Percentiles rank a stretch among this genome's conserved stretches.
phyloP scores from a whole-genome alignment of 805 yeast genomes.

The Ascoidea tarda region DNA sequence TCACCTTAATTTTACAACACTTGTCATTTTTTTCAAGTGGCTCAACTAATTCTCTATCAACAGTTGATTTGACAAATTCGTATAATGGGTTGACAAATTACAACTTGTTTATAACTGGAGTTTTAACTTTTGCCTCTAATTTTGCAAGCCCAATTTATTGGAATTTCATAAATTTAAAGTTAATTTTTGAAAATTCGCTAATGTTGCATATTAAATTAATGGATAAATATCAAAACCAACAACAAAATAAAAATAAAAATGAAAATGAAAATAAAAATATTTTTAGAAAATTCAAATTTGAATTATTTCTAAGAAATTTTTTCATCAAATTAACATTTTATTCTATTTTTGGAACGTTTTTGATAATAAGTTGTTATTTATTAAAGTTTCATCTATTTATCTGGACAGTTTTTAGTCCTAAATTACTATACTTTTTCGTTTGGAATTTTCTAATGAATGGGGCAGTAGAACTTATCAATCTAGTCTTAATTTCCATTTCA shows the following conservation, averaged over 20 bases:
- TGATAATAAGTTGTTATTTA: conserved; percentile 55
- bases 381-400: conserved; percentile 80
- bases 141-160: conserved; percentile 80
- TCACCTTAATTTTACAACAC: conserved; percentile 48
- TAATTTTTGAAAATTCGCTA: conserved; percentile 21
- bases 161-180: conserved; percentile 35
- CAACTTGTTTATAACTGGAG: conserved; percentile 55
- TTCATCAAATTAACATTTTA: conserved; percentile 37
- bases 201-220: conserved; percentile 9
- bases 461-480: not conserved
- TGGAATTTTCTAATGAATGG: conserved; percentile 48
- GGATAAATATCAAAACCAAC: not conserved
- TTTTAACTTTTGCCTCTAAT: conserved; percentile 69
- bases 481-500: too few species aligned
- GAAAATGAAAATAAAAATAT: conserved; percentile 11
- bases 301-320: conserved; percentile 21
- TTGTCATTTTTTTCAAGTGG: conserved; percentile 79
- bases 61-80: conserved; percentile 82
- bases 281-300: conserved; percentile 17
- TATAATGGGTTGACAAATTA: conserved; percentile 78
- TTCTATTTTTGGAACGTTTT: conserved; percentile 39
- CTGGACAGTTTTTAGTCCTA: conserved; percentile 97
- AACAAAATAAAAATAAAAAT: conserved; percentile 1
- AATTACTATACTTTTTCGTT: conserved; percentile 61
- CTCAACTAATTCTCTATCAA: conserved; percentile 82